Evolutionary conservation across 352 stramenopile genomes (phyloP), one percentile per base, ranked within the genome.

Genomic region (Globisporangium yorkense): DNA sequence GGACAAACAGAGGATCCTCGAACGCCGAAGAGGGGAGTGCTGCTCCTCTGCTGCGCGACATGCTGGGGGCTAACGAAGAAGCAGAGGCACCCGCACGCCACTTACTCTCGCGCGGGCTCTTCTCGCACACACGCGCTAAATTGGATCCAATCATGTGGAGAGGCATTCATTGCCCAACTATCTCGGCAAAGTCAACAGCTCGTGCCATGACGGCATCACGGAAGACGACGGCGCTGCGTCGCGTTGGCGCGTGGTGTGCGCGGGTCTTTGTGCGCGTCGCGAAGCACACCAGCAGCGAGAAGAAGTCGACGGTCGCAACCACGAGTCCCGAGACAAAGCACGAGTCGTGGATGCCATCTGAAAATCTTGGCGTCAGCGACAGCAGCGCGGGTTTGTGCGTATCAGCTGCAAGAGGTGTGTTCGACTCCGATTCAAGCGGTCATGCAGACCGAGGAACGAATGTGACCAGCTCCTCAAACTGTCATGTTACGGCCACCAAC

Each of bases 231-330:
- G 31, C 29, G 15, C 44, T 61, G 31, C 60, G 49, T 6, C 53
- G 54, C 21, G 37, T 66, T 37, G 33, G 47, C 48, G 47, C 54
- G 0, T 66, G 54, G 60, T 66, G 60, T 39, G 33, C 41, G 35
- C 54, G 47, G 24, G 29, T 61, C 29, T n/a, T 61, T 5, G 20
- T 37, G 24, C 52, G 45, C 6, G 59, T 59, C 13, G 31, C 31
- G n/a, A 58, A 49, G 13, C 50, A 54, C 16, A 20, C 21, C 12
- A 7, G 39, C 31, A 24, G 15, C 2, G 16, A 45, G 31, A 31
- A 53, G 9, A 24, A 15, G 6, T 0, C 4, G 31, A 41, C 21
- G 8, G 5, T 31, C 2, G 6, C 33, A 16, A 15, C 7, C 33
- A 29, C 45, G 16, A 45, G 20, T 18, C 21, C 60, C 13, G 52